Evolutionary conservation across 805 yeast species (phyloP), one percentile per base, ranked within the genome.

Genomic region (Diddensiella santjacobensis): DNA sequence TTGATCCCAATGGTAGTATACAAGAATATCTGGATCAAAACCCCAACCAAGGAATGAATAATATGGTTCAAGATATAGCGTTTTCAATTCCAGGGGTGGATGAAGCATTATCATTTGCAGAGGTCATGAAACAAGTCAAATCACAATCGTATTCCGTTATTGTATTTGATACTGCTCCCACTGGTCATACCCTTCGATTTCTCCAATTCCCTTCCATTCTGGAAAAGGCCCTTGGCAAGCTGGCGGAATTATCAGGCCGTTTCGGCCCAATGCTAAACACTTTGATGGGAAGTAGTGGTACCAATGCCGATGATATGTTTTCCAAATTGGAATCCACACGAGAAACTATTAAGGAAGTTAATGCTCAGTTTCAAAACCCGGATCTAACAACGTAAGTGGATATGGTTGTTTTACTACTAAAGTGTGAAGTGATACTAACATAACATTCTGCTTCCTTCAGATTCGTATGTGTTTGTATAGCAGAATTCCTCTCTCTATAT

Each of bases 91-190:
- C 99, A 8, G 99, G 99, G 68, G 89, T 93, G 43, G 99, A 93
- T 67, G 99, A 93, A 72, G 98, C 98, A 0, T 76, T 93, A 60
- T 88, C 97, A 13, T 93, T 93, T 64, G 93, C 95, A 84, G 99
- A 93, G 71, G 98, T 93, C 29, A 79, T 93, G 77, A 93, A 93
- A 67, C 98, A 93, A 64, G 90, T 93, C 68, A 90, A 89, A 69
- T 81, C 78, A 56, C 71, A 77, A 52, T 74, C 74, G 41, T 93
- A 85, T 65, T 88, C 86, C 58, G 88, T 96, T 5, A 90, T 93
- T 56, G 88, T 93, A 57, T 93, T 93, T 62, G 99, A 93, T 68
- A 93, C 99, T n/a, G 99, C 99, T 0, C 99, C 99, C 59, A 93
- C 99, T 0, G 99, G 99, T 31, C 99, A 93, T 69, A 93, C 99